Percentiles rank a stretch among this genome's conserved stretches.
These are phyloP conservation scores for Paramecium caudatum DNA, from an alignment of 73 alveolate species.

Conservation along the genomic window DNA sequence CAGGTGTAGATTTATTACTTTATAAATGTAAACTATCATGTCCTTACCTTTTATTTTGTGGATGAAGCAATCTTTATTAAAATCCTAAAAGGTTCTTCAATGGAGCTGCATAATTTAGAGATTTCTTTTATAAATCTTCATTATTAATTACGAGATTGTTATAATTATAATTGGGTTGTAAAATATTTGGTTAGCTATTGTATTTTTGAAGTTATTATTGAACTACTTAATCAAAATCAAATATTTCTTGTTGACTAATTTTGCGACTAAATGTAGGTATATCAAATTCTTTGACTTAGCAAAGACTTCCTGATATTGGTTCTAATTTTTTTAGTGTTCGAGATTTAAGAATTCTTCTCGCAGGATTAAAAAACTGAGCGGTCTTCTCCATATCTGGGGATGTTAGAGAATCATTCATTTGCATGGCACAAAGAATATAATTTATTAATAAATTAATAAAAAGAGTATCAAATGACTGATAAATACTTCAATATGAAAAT, in stretches of 20 bases:
- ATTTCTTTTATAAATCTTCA: background rate
- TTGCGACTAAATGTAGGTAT: slow-evolving; percentile 14
- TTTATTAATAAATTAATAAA: background rate
- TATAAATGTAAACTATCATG: background rate
- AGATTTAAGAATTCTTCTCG: background rate
- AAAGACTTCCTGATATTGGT: slow-evolving; percentile 20
- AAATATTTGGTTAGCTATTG: background rate
- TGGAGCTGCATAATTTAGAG: background rate
- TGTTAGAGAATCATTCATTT: background rate
- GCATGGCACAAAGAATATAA: background rate
- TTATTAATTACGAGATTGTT: background rate
- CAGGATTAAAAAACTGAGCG: slow-evolving; percentile 28
- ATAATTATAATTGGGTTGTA: background rate
- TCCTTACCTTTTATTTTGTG: background rate
- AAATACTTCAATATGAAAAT: background rate
- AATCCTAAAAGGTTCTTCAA: background rate
- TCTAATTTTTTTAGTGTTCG: background rate
- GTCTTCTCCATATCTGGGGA: background rate
- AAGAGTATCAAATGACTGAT: too few species aligned
- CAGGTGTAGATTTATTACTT: slow-evolving; percentile 19
- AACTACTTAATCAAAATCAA: background rate
- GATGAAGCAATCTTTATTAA: background rate
- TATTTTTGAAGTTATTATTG: slow-evolving; percentile 1
- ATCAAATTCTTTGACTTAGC: background rate
- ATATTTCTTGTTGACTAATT: background rate